Percentiles rank a stretch among this genome's conserved stretches.
These are phyloP conservation scores for Trametes gibbosa DNA, from an alignment of 768 basidiomycete genomes.

Conservation along the genomic window DNA sequence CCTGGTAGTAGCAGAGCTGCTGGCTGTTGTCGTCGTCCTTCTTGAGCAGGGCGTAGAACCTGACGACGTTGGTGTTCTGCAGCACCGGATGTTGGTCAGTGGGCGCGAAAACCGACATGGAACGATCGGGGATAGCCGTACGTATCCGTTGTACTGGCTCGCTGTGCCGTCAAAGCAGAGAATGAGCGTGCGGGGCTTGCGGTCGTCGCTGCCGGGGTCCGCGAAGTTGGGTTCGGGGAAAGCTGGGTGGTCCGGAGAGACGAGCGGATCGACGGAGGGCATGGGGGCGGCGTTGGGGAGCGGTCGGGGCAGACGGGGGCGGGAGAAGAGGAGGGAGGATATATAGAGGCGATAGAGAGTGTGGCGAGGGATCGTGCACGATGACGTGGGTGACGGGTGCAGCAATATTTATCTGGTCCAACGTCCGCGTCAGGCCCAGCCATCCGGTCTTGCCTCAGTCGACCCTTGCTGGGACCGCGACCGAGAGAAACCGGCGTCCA, in stretches of 20 bases:
- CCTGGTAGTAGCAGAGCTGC: slow-evolving; percentile 69
- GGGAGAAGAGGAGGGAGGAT: no score
- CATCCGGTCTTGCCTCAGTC: no score
- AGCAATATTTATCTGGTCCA: no score
- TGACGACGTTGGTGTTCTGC: slow-evolving; percentile 68
- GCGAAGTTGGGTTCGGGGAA: neutral
- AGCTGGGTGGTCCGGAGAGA: neutral
- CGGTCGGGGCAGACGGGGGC: neutral
- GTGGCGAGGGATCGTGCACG: no score
- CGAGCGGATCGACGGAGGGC: neutral
- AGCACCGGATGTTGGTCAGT: neutral
- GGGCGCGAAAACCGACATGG: neutral
- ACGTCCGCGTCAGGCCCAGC: no score
- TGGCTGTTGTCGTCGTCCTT: slow-evolving; percentile 51
- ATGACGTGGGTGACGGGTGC: no score
- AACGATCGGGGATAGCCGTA: no score
- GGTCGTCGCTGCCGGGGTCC: neutral
- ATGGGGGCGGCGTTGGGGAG: neutral
- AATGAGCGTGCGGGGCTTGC: slow-evolving; percentile 45
- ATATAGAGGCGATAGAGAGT: no score
- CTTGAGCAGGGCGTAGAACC: slow-evolving; percentile 64
- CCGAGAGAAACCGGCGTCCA: no score
- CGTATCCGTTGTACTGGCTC: slow-evolving; percentile 47
- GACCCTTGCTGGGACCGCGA: no score
- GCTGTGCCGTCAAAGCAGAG: slow-evolving; percentile 73